A percentile compares a stretch with the other conserved stretches of the same genome.
These are phyloP conservation scores for Tuber borchii DNA, from an alignment of 495 filamentous ascomycete species.

Conservation along the genomic window DNA sequence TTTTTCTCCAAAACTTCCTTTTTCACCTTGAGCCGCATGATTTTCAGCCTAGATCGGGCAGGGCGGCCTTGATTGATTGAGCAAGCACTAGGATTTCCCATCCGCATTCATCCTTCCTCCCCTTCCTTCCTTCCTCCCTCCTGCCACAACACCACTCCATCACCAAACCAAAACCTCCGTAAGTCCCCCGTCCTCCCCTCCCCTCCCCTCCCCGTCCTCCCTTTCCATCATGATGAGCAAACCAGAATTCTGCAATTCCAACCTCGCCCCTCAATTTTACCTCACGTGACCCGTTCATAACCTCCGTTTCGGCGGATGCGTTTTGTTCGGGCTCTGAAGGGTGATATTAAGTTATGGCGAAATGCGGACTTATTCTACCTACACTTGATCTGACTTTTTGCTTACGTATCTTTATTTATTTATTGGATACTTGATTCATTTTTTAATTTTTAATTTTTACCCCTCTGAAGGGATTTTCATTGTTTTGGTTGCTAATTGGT, in stretches of 20 bases:
- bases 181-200: not conserved
- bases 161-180: not conserved
- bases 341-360: not conserved
- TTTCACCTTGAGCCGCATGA: not conserved
- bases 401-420: not conserved
- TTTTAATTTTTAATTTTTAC: not conserved
- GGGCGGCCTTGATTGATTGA: not conserved
- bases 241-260: conserved; percentile 3
- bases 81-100: not conserved
- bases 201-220: not conserved
- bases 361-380: conserved; percentile 1
- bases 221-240: not conserved
- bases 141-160: not conserved
- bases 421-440: not conserved
- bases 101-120: not conserved
- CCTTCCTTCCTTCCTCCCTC: not conserved
- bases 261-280: conserved; percentile 1
- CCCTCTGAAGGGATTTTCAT: not conserved
- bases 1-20: not conserved
- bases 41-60: not conserved
- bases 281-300: not conserved
- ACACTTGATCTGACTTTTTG: conserved; percentile 1
- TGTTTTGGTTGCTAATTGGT: not conserved
- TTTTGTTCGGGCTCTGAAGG: not conserved
- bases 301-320: conserved; percentile 2